Evolutionary conservation across 2,329 filamentous ascomycete species (phyloP).

Genomic region (Penicillium griseofulvum): DNA sequence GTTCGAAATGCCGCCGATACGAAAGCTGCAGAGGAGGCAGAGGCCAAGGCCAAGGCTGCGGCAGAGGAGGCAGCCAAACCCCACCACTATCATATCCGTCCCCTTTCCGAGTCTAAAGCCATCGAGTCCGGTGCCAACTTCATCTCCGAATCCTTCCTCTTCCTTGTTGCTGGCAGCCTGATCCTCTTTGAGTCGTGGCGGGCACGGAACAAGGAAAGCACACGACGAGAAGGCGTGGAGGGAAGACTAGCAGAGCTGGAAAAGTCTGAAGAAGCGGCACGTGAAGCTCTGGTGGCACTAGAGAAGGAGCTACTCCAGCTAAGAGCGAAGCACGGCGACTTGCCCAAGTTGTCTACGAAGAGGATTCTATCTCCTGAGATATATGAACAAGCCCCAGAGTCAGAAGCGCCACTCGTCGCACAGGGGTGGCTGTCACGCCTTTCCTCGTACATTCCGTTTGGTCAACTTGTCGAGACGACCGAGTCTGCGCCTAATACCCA

Average conservation of each 20-base stretch:
- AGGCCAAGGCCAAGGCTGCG: constrained; percentile 44
- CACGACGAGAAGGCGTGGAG: constrained; percentile 58
- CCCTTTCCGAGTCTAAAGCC: constrained; percentile 64
- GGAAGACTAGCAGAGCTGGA: constrained; percentile 60
- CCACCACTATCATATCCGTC: constrained; percentile 57
- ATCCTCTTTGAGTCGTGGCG: constrained; percentile 63
- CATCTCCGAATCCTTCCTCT: constrained; percentile 65
- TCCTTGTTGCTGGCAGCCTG: constrained; percentile 60
- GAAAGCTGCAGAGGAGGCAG: constrained; percentile 54
- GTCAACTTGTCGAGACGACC: constrained; percentile 13
- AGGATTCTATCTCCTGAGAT: constrained; percentile 43
- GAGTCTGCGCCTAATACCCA: constrained; percentile 9
- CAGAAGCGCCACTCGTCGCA: constrained; percentile 9
- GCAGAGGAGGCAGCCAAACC: constrained; percentile 49
- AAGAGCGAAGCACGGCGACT: constrained; percentile 37
- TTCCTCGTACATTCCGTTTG: constrained; percentile 33
- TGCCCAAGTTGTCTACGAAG: constrained; percentile 23
- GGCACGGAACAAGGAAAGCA: constrained; percentile 59
- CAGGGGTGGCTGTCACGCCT: constrained; percentile 36
- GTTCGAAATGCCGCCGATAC: constrained; percentile 62
- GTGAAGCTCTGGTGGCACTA: constrained; percentile 43
- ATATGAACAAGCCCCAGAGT: constrained; percentile 33
- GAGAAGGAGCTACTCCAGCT: constrained; percentile 48
- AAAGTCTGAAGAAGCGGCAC: constrained; percentile 44
- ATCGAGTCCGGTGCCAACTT: constrained; percentile 69